Conservation (phyloP, 2,329 filamentous ascomycete genomes). For the Purpureocillium lavendulum region DNA sequence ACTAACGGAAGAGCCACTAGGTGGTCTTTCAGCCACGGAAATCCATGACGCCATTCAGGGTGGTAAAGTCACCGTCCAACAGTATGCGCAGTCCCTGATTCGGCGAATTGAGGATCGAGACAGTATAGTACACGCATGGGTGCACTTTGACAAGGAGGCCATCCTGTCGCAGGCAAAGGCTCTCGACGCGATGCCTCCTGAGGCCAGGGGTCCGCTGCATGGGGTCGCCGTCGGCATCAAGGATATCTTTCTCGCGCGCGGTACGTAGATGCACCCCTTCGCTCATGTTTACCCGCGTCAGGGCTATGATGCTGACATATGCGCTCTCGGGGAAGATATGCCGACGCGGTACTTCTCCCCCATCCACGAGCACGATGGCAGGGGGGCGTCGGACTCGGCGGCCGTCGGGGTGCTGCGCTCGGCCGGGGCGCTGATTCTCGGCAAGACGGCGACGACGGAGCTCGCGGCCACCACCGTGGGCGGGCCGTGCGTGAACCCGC, state of each 20-base stretch:
- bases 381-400: conserved; percentile 40
- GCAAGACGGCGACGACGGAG: conserved; percentile 49
- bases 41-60: conserved; percentile 5
- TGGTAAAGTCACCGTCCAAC: conserved; percentile 32
- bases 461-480: conserved; percentile 50
- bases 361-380: conserved; percentile 36
- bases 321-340: too few relatives aligned
- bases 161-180: conserved; percentile 39
- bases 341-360: conserved; percentile 48
- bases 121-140: conserved; percentile 40
- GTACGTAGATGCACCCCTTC: conserved; percentile 15
- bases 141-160: conserved; percentile 32
- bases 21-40: neutral
- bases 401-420: conserved; percentile 41
- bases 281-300: too few relatives aligned
- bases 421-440: conserved; percentile 47
- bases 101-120: conserved; percentile 35
- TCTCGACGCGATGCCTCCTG: conserved; percentile 39
- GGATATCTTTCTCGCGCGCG: conserved; percentile 50
- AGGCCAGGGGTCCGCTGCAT: conserved; percentile 45
- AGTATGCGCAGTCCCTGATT: conserved; percentile 39
- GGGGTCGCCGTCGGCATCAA: conserved; percentile 52
- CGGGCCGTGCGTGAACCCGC: conserved; percentile 53
- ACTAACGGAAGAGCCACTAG: too few relatives aligned
- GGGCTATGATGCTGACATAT: too few relatives aligned